Evolutionary conservation across 1,284 basidiomycete genomes (phyloP).

Genomic region (Fomitiporia mediterranea): DNA sequence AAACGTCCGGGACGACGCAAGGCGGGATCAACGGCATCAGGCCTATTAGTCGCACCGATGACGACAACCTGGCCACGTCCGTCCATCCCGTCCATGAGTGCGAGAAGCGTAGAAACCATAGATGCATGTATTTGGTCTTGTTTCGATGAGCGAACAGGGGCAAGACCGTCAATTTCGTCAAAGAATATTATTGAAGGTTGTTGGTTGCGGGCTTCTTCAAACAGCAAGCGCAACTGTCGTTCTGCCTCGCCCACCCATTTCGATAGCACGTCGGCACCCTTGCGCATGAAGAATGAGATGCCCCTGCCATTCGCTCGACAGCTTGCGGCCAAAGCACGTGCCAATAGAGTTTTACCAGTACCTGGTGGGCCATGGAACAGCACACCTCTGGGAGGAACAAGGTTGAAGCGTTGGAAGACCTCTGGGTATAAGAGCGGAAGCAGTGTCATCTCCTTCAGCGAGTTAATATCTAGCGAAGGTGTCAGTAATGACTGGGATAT

Average conservation of each 20-base stretch:
- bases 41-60: slow-evolving; percentile 96
- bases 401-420: slow-evolving; percentile 91
- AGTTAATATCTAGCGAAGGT: slow-evolving; percentile 74
- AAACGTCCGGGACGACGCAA: slow-evolving; percentile 93
- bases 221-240: slow-evolving; percentile 90
- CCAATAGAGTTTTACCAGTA: slow-evolving; percentile 91
- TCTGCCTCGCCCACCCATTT: slow-evolving; percentile 99
- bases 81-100: slow-evolving; percentile 99
- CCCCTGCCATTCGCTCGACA: slow-evolving; percentile 87
- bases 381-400: slow-evolving; percentile 95
- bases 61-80: slow-evolving; percentile 97
- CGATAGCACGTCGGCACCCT: slow-evolving; percentile 95
- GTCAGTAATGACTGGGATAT: neutral
- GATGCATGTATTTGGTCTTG: slow-evolving; percentile 99
- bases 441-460: slow-evolving; percentile 98
- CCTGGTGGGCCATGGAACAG: slow-evolving; percentile 97
- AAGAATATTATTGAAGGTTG: slow-evolving; percentile 98
- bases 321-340: slow-evolving; percentile 91
- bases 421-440: slow-evolving; percentile 96
- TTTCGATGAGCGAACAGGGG: slow-evolving; percentile 95
- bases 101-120: slow-evolving; percentile 93
- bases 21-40: slow-evolving; percentile 96
- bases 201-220: slow-evolving; percentile 90
- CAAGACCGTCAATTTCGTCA: slow-evolving; percentile 98
- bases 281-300: slow-evolving; percentile 99